phyloP scores from a whole-genome alignment of 305 asterid genomes.

The Solanum hybrid region DNA sequence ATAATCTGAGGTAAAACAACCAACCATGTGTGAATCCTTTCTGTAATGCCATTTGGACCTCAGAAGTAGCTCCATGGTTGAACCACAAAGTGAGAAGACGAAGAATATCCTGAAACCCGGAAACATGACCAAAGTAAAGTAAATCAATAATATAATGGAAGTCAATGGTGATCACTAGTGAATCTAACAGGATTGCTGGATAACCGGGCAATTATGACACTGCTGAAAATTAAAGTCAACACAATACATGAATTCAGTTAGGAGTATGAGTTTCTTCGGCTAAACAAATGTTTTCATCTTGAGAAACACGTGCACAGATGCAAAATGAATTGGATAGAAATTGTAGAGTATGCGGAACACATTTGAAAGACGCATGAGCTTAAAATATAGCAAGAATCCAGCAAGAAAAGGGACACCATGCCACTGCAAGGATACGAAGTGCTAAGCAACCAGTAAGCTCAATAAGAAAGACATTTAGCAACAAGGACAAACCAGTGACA shows the following conservation, averaged over 20 bases:
- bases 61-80: conserved; percentile 95
- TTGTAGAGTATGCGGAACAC: background rate
- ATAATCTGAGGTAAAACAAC: conserved; percentile 98
- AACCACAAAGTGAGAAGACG: conserved; percentile 98
- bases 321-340: background rate
- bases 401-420: background rate
- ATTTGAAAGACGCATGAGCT: background rate
- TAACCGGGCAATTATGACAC: background rate
- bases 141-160: background rate
- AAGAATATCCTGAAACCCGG: conserved; percentile 68
- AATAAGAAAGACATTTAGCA: background rate
- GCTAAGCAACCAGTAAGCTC: background rate
- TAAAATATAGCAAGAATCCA: conserved; percentile 2
- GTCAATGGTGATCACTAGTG: background rate
- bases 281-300: background rate
- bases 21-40: conserved; percentile 93
- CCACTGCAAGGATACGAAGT: background rate
- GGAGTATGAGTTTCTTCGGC: background rate
- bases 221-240: background rate
- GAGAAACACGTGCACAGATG: background rate
- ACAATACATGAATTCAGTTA: background rate
- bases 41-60: conserved; percentile 94
- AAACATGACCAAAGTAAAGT: conserved; percentile 13
- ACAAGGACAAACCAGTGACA: background rate
- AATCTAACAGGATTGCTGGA: background rate